phyloP scores from a whole-genome alignment of 2,329 filamentous ascomycete species.

The Claviceps capensis region DNA sequence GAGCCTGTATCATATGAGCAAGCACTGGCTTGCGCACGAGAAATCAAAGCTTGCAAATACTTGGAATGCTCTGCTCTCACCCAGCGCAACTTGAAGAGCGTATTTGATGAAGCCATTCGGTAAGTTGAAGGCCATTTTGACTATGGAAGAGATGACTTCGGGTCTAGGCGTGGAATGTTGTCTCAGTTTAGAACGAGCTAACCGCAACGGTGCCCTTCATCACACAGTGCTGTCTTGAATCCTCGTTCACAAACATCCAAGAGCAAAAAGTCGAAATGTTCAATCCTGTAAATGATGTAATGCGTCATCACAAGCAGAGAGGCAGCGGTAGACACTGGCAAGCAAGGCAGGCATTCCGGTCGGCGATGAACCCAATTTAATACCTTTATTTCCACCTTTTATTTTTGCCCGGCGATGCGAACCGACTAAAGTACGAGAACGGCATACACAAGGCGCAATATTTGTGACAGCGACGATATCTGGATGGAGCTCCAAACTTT shows the following conservation, averaged over 20 bases:
- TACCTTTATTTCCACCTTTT: background rate
- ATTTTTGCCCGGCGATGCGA: background rate
- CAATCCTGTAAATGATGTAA: conserved; percentile 42
- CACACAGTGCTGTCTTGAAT: conserved; percentile 53
- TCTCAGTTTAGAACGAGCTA: background rate
- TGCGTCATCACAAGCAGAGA: background rate
- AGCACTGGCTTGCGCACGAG: conserved; percentile 76
- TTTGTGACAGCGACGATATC: conserved; percentile 1
- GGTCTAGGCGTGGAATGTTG: background rate
- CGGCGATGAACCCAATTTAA: conserved; percentile 3
- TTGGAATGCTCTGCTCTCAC: conserved; percentile 95
- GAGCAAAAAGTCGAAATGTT: conserved; percentile 54
- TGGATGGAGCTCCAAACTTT: background rate
- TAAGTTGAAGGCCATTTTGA: conserved; percentile 32
- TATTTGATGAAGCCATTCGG: conserved; percentile 98
- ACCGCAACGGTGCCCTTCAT: background rate
- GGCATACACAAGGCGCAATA: background rate
- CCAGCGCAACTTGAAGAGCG: conserved; percentile 92
- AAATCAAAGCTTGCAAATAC: conserved; percentile 94
- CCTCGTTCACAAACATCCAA: conserved; percentile 45
- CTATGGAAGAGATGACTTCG: background rate
- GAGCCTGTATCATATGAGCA: conserved; percentile 73
- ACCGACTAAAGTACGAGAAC: conserved; percentile 1
- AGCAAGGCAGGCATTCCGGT: background rate
- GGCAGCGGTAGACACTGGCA: background rate